These are phyloP conservation scores for Penicillium expansum DNA, from an alignment of 2,329 filamentous ascomycete genomes.

Conservation along the genomic window DNA sequence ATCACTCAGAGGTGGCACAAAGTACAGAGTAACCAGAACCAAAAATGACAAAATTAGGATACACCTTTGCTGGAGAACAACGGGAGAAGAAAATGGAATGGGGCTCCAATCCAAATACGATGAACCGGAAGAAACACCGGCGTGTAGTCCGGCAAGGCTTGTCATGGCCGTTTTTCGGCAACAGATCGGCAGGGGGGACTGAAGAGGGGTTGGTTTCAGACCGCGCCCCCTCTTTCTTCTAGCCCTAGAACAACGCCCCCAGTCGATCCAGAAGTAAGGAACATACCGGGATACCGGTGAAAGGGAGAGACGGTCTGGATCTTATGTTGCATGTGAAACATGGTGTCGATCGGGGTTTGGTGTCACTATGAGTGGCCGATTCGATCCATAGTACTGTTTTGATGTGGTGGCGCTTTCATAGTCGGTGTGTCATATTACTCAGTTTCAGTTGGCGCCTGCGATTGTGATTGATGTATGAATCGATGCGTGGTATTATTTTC, in stretches of 20 bases:
- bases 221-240: constrained; percentile 5
- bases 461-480: not conserved
- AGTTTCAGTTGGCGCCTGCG: not conserved
- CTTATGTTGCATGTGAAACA: not conserved
- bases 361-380: not conserved
- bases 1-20: not conserved
- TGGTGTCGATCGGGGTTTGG: not conserved
- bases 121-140: constrained; percentile 7
- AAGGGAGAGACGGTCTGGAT: constrained; percentile 1
- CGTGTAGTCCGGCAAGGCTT: constrained; percentile 17
- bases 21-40: not conserved
- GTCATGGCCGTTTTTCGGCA: constrained; percentile 2
- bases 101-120: not conserved
- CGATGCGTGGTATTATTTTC: not conserved
- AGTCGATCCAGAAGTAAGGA: constrained; percentile 5
- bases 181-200: constrained; percentile 5
- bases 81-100: not conserved
- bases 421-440: constrained; percentile 6
- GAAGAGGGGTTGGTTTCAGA: constrained; percentile 4
- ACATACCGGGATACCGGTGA: not conserved
- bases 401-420: constrained; percentile 1
- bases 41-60: not conserved
- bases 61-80: not conserved
- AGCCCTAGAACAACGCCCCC: constrained; percentile 2
- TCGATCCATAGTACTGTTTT: not conserved